Conservation (phyloP, 2,329 filamentous ascomycete genomes). For the Zymoseptoria ardabiliae region DNA sequence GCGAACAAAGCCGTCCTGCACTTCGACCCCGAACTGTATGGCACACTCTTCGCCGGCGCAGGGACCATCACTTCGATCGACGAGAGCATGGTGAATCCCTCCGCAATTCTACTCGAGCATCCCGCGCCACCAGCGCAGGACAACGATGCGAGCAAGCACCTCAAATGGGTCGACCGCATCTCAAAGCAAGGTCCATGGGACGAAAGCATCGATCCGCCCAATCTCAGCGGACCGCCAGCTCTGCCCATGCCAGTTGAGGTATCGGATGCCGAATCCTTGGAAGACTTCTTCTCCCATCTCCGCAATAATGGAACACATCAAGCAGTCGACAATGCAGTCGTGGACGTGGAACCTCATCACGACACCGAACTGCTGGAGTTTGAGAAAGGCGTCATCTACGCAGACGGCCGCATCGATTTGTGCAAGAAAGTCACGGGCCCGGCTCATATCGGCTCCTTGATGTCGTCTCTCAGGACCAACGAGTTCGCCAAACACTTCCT, state of each 20-base stretch:
- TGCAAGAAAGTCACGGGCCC: conserved; percentile 51
- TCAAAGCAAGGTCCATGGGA: conserved; percentile 32
- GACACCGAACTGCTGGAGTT: conserved; percentile 31
- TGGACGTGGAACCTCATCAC: conserved; percentile 30
- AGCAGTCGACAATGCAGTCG: conserved; percentile 15
- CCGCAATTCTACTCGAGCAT: neutral
- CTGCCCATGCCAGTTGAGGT: conserved; percentile 34
- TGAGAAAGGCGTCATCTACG: conserved; percentile 40
- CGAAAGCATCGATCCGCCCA: conserved; percentile 24
- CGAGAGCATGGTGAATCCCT: neutral
- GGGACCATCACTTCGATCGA: no score
- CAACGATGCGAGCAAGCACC: conserved; percentile 11
- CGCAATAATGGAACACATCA: conserved; percentile 22
- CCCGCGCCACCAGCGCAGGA: conserved; percentile 4
- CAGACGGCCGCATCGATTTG: conserved; percentile 48
- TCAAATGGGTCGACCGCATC: conserved; percentile 25
- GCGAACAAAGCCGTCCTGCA: no score
- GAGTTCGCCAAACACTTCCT: conserved; percentile 46
- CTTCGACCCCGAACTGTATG: no score
- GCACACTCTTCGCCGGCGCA: no score
- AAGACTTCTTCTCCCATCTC: conserved; percentile 34
- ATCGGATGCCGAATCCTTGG: conserved; percentile 26
- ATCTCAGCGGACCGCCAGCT: conserved; percentile 26
- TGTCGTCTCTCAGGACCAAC: conserved; percentile 44
- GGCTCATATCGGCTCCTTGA: conserved; percentile 44